Evolutionary conservation across 1,139 yeast species (phyloP).

Genomic region (Nadsonia starkeyi-henricii): DNA sequence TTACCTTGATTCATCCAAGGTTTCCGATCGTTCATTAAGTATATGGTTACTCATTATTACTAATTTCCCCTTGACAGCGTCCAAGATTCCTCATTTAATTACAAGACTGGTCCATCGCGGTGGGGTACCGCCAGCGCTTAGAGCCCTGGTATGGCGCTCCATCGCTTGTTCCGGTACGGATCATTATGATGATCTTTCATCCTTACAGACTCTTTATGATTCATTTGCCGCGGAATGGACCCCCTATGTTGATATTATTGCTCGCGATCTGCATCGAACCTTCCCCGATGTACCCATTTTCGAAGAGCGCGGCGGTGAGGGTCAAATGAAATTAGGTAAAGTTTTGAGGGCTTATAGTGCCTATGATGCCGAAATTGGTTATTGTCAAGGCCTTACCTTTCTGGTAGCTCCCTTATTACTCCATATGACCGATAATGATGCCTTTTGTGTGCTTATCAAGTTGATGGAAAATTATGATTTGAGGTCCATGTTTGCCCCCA

Average conservation of each 20-base stretch:
- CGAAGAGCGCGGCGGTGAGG: slow-evolving; percentile 31
- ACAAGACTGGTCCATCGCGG: slow-evolving; percentile 21
- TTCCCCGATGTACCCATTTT: slow-evolving; percentile 46
- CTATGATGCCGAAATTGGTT: slow-evolving; percentile 56
- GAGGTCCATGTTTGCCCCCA: slow-evolving; percentile 44
- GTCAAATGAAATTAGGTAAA: slow-evolving; percentile 35
- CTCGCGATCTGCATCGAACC: slow-evolving; percentile 49
- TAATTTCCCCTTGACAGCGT: neutral
- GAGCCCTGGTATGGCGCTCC: slow-evolving; percentile 27
- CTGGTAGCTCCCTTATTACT: slow-evolving; percentile 49
- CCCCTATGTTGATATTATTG: slow-evolving; percentile 39
- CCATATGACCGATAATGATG: slow-evolving; percentile 34
- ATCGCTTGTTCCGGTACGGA: slow-evolving; percentile 23
- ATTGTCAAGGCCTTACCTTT: slow-evolving; percentile 58
- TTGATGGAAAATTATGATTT: slow-evolving; percentile 52
- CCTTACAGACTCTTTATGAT: slow-evolving; percentile 26
- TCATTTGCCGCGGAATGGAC: slow-evolving; percentile 30
- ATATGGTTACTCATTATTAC: neutral
- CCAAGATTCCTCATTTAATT: neutral
- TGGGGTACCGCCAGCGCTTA: slow-evolving; percentile 27
- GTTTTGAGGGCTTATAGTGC: slow-evolving; percentile 54
- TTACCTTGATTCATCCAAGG: neutral
- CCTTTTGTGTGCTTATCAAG: slow-evolving; percentile 42
- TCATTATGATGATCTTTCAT: slow-evolving; percentile 5
- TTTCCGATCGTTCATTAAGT: neutral